Conservation (phyloP, 495 filamentous ascomycete species). For the Penicillium pulvis region DNA sequence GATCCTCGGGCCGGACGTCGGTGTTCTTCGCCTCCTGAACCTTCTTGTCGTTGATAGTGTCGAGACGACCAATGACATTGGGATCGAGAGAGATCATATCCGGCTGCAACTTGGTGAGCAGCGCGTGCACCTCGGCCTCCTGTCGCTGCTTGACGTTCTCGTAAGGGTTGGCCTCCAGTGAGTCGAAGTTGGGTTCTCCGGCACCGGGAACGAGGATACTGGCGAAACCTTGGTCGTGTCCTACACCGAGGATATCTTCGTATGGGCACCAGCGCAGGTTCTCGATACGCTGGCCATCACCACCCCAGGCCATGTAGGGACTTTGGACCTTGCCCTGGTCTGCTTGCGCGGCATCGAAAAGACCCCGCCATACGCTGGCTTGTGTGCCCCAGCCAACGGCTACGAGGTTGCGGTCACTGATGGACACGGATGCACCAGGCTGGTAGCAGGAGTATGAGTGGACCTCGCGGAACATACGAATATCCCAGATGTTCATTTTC, state of each 20-base stretch:
- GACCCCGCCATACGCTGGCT: conserved; percentile 83
- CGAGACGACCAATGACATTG: conserved; percentile 83
- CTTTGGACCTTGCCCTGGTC: conserved; percentile 79
- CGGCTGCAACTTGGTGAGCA: conserved; percentile 92
- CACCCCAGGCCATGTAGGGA: conserved; percentile 93
- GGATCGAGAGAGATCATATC: conserved; percentile 97
- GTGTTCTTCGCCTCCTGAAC: conserved; percentile 71
- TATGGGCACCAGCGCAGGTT: conserved; percentile 89
- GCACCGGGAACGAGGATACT: conserved; percentile 89
- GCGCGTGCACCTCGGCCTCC: conserved; percentile 83
- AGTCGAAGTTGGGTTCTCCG: conserved; percentile 95
- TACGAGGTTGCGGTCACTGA: conserved; percentile 84
- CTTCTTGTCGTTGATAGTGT: conserved; percentile 73
- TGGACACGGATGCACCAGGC: conserved; percentile 80
- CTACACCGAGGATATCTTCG: conserved; percentile 86
- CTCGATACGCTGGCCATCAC: conserved; percentile 79
- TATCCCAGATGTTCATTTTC: conserved; percentile 94
- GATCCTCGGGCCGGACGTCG: conserved; percentile 70
- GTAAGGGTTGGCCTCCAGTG: conserved; percentile 93
- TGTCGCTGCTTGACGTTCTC: conserved; percentile 91
- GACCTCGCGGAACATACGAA: conserved; percentile 90
- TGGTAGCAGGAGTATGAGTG: conserved; percentile 85
- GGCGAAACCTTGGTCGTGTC: conserved; percentile 83
- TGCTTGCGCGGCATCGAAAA: conserved; percentile 69
- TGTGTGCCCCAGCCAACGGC: conserved; percentile 93